Percentiles rank a stretch among this genome's conserved stretches.
phyloP scores from a whole-genome alignment of 2,329 filamentous ascomycete species.

The Scedosporium boydii region DNA sequence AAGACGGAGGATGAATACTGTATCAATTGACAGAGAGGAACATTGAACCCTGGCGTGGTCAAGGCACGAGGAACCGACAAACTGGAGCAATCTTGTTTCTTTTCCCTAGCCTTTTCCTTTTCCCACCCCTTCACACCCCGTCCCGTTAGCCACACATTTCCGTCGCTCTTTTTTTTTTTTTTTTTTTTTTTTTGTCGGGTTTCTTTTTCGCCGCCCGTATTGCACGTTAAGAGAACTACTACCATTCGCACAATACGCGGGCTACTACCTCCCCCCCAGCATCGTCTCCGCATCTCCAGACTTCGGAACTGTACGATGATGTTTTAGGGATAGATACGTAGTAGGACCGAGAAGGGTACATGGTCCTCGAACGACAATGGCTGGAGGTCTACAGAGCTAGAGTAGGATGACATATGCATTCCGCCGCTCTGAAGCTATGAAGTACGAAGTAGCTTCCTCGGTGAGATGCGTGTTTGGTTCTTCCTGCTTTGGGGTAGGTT shows the following conservation, averaged over 20 bases:
- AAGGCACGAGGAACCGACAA: conserved; percentile 5
- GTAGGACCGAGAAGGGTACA: conserved; percentile 2
- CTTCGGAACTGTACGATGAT: neutral
- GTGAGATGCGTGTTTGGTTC: neutral
- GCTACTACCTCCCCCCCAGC: neutral
- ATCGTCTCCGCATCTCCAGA: neutral
- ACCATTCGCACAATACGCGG: neutral
- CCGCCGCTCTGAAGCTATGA: neutral
- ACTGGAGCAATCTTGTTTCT: conserved; percentile 4
- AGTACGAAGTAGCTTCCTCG: neutral
- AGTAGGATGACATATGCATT: neutral
- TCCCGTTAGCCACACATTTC: neutral
- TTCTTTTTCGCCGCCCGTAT: neutral
- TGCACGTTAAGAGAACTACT: neutral
- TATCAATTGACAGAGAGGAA: neutral
- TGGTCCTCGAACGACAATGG: neutral
- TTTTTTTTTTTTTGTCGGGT: neutral
- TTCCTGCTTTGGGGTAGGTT: neutral
- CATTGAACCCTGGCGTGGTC: neutral
- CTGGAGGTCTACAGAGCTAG: neutral
- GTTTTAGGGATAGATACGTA: neutral
- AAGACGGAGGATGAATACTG: neutral
- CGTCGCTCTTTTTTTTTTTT: neutral
- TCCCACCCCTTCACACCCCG: neutral
- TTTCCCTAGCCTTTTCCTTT: neutral